These are phyloP conservation scores for Ceratobasidium sp. DNA, from an alignment of 1,284 basidiomycete species.

Conservation along the genomic window DNA sequence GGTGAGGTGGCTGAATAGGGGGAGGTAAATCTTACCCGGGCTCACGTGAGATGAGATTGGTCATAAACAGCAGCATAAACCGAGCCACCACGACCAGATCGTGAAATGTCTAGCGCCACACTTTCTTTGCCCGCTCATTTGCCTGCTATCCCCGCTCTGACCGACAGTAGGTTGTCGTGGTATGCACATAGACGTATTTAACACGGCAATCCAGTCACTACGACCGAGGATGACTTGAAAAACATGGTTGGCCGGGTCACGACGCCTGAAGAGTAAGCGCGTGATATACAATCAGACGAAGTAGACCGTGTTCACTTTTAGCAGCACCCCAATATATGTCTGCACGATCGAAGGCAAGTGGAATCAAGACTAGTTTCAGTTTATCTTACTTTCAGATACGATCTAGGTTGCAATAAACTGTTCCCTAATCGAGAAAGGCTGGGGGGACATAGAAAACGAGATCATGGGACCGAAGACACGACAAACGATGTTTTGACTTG, in stretches of 20 bases:
- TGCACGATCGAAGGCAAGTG: slow-evolving; percentile 22
- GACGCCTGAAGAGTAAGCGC: slow-evolving; percentile 30
- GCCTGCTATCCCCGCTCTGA: slow-evolving; percentile 2
- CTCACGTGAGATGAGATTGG: slow-evolving; percentile 17
- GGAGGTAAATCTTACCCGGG: slow-evolving; percentile 28
- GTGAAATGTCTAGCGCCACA: not conserved
- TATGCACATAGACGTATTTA: not conserved
- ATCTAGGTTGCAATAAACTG: slow-evolving; percentile 69
- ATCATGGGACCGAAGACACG: slow-evolving; percentile 66
- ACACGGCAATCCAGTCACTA: not conserved
- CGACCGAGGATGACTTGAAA: slow-evolving; percentile 24
- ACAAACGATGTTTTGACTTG: slow-evolving; percentile 71
- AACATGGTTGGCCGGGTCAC: slow-evolving; percentile 26
- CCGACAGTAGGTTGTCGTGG: slow-evolving; percentile 3
- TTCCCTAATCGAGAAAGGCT: slow-evolving; percentile 74
- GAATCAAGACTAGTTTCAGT: not conserved
- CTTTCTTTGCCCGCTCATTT: slow-evolving; percentile 16
- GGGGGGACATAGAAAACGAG: slow-evolving; percentile 73
- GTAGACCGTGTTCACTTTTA: too few relatives aligned
- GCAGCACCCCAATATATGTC: slow-evolving; percentile 27
- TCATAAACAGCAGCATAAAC: not conserved
- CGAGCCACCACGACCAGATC: not conserved
- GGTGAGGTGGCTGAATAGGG: slow-evolving; percentile 3
- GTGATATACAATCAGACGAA: too few relatives aligned
- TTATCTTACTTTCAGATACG: not conserved